A percentile compares a stretch with the other conserved stretches of the same genome.
Conservation (phyloP, 306 rosid genomes). For the Trifolium dubium region DNA sequence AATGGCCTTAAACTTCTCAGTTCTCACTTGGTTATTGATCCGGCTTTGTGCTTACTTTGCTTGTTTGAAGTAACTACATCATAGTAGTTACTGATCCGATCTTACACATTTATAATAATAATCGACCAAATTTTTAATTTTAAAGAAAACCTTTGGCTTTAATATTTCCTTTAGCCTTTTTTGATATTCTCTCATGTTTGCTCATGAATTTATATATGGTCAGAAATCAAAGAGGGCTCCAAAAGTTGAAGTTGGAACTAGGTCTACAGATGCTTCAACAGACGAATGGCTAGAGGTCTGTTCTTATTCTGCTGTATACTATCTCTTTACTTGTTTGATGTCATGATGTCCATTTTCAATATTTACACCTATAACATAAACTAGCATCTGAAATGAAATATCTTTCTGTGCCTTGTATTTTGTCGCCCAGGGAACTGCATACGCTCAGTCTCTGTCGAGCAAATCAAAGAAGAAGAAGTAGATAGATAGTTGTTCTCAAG, state of each 20-base stretch:
- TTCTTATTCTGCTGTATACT: slow-evolving; percentile 20
- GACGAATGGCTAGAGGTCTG: slow-evolving; percentile 98
- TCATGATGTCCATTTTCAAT: slow-evolving; percentile 10
- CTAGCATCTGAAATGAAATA: slow-evolving; percentile 32
- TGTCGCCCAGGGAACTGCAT: slow-evolving; percentile 83
- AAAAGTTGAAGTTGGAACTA: slow-evolving; percentile 94
- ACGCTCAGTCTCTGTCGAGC: slow-evolving; percentile 56
- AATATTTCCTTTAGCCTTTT: slow-evolving; percentile 30
- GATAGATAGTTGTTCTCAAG: slow-evolving; percentile 45
- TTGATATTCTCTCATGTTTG: slow-evolving; percentile 20
- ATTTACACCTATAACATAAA: slow-evolving; percentile 12
- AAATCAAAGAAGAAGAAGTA: slow-evolving; percentile 90
- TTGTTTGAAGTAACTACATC: slow-evolving; percentile 23
- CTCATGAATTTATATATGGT: slow-evolving; percentile 35
- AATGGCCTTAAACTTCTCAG: background rate
- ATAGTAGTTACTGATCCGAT: background rate
- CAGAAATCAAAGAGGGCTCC: slow-evolving; percentile 92
- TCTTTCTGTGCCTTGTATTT: slow-evolving; percentile 29
- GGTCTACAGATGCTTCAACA: slow-evolving; percentile 67
- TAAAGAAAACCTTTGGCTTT: background rate
- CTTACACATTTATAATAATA: background rate
- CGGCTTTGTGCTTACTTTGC: background rate
- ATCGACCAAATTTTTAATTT: slow-evolving; percentile 1
- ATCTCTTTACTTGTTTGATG: slow-evolving; percentile 9
- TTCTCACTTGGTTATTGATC: background rate